A percentile compares a stretch with the other conserved stretches of the same genome.
These are phyloP conservation scores for Pogostemon cablin DNA, from an alignment of 257 asterid species.

Conservation along the genomic window DNA sequence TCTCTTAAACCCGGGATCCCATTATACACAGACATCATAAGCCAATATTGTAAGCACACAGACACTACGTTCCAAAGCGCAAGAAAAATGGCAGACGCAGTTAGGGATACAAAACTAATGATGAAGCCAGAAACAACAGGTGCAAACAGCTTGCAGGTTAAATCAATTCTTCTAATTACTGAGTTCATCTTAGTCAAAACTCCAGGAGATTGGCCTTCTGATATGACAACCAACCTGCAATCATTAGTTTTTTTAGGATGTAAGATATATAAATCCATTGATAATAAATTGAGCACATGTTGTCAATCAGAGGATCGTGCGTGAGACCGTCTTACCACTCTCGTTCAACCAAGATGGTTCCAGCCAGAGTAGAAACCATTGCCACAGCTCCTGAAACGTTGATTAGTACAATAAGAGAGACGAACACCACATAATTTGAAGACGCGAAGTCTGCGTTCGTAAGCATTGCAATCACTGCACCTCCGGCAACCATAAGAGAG, in stretches of 20 bases:
- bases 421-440: constrained; percentile 44
- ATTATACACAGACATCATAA: constrained; percentile 67
- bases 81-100: constrained; percentile 74
- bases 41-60: constrained; percentile 74
- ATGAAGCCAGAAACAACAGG: constrained; percentile 81
- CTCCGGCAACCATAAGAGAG: constrained; percentile 81
- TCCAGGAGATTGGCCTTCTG: constrained; percentile 71
- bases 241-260: neutral
- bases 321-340: constrained; percentile 66
- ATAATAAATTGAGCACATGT: too few species aligned
- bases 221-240: constrained; percentile 88
- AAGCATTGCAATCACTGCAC: constrained; percentile 72
- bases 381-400: constrained; percentile 79
- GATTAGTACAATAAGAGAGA: constrained; percentile 52
- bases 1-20: constrained; percentile 70
- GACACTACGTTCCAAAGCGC: constrained; percentile 72
- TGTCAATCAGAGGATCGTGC: neutral
- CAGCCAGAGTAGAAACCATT: constrained; percentile 85
- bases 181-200: constrained; percentile 78
- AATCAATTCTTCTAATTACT: constrained; percentile 76
- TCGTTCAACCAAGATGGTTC: constrained; percentile 90
- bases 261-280: too few species aligned
- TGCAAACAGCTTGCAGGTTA: constrained; percentile 73
- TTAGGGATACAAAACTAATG: constrained; percentile 76
- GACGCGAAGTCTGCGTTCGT: constrained; percentile 42